Evolutionary conservation across 768 basidiomycete species (phyloP).

Genomic region (Panaeolus papilionaceus): DNA sequence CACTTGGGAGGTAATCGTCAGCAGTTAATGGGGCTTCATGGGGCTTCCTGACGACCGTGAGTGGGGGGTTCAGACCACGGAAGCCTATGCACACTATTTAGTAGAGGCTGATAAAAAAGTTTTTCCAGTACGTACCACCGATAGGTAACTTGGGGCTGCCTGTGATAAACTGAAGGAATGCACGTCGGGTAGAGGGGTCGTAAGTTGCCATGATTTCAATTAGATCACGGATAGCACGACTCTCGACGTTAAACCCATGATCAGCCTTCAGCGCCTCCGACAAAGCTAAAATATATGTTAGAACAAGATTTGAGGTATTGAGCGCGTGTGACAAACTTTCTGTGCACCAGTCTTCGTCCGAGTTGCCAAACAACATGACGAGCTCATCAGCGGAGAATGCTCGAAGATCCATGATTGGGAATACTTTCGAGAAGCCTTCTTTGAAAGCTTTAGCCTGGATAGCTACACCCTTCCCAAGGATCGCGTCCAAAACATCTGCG

Average conservation of each 20-base stretch:
- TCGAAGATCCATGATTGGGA: constrained; percentile 88
- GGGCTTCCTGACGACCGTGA: constrained; percentile 97
- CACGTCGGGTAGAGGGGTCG: constrained; percentile 74
- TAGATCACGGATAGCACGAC: constrained; percentile 87
- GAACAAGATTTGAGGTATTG: constrained; percentile 16
- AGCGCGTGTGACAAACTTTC: constrained; percentile 69
- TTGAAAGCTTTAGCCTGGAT: constrained; percentile 90
- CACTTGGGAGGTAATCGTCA: constrained; percentile 94
- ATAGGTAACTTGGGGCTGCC: constrained; percentile 97
- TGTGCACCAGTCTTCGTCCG: constrained; percentile 95
- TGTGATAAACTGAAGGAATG: constrained; percentile 95
- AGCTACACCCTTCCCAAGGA: constrained; percentile 80
- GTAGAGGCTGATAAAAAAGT: not conserved
- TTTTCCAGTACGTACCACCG: constrained; percentile 68
- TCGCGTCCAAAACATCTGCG: constrained; percentile 83
- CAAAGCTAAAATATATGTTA: constrained; percentile 61
- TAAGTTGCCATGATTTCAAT: constrained; percentile 88
- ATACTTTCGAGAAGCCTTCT: constrained; percentile 95
- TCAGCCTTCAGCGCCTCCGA: constrained; percentile 94
- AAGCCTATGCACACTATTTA: constrained; percentile 62
- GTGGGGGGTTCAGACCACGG: constrained; percentile 90
- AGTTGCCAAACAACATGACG: constrained; percentile 94
- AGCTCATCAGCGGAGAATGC: constrained; percentile 95
- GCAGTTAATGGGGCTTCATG: constrained; percentile 91
- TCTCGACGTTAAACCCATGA: constrained; percentile 97